Percentiles rank a stretch among this genome's conserved stretches.
phyloP scores from a whole-genome alignment of 441 rosid species.

The Adansonia gregorii region DNA sequence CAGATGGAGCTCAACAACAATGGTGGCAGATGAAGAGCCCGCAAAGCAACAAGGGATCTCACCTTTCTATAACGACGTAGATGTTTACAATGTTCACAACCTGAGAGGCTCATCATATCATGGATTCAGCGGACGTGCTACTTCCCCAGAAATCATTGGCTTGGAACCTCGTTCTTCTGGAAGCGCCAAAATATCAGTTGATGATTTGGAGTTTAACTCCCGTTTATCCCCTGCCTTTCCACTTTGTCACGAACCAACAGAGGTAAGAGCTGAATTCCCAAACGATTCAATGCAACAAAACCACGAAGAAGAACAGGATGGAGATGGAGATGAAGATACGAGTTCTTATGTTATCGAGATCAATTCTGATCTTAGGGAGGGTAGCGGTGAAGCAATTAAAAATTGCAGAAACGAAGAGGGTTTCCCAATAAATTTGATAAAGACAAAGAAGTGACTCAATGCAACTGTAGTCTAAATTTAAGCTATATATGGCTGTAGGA shows the following conservation, averaged over 20 bases:
- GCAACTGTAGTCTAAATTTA: not conserved
- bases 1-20: constrained; percentile 62
- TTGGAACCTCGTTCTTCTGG: constrained; percentile 58
- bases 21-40: constrained; percentile 39
- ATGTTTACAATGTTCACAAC: constrained; percentile 35
- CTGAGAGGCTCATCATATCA: constrained; percentile 46
- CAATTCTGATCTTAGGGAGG: constrained; percentile 57
- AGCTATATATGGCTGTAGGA: constrained; percentile 35
- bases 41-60: constrained; percentile 43
- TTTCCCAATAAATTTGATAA: not conserved
- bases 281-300: constrained; percentile 30
- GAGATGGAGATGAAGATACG: constrained; percentile 58
- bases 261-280: constrained; percentile 22
- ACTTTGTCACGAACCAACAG: constrained; percentile 53
- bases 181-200: constrained; percentile 47
- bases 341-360: constrained; percentile 90
- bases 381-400: constrained; percentile 50
- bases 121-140: constrained; percentile 46
- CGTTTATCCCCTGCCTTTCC: constrained; percentile 79
- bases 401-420: constrained; percentile 20
- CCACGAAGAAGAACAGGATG: constrained; percentile 29
- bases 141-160: constrained; percentile 75
- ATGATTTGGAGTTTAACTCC: constrained; percentile 68
- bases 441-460: not conserved
- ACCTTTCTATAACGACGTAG: constrained; percentile 34